Base-by-base conservation (phyloP, 1,139 yeast genomes). In the Saccharomycopsis phalli region DNA sequence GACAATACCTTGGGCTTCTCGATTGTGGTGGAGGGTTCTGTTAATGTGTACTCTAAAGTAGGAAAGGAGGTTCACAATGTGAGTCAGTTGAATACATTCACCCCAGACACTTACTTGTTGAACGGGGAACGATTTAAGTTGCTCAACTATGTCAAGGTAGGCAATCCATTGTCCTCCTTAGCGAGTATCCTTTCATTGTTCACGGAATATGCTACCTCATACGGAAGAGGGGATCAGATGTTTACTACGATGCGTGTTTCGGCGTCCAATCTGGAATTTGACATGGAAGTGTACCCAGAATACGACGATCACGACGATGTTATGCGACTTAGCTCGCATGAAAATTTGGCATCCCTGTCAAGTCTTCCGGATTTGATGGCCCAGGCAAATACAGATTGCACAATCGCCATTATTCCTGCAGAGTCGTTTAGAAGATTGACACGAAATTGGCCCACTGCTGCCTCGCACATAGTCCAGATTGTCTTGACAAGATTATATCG, bases 381-480 rank as follows among this genome's bases (percentile, higher is more conserved):
- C 0, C 55, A 62, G 34, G 68, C 68, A 1, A 57, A 61, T 1
- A 51, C 60, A 1, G 74, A 80, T 36, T 81, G 94, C 21, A 88
- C 97, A 0, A 79, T 91, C 43, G 95, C 97, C 0, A 81, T 91
- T 31, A 87, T 91, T 13, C 98, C 98, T 0, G 75, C 79, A 2
- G 76, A 75, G 45, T 86, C 97, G 0, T 91, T 91, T 52, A 71
- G 74, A 42, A 66, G 82, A 43, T 71, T 91, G 35, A 81, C 84
- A 11, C 56, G 65, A 29, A 83, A 79, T 51, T 84, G 79, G 54
- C 97, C 98, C 5, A 76, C 82, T 49, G 84, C 95, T 0, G 81
- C 95, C 0, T 83, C 96, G 0, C 95, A 88, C 57, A 88, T 91
- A 35, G 93, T 91, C 6, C 95, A 94, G 49, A 87, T 91, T 74